Conservation (phyloP, 352 stramenopile species). For the Phytophthora kernoviae region DNA sequence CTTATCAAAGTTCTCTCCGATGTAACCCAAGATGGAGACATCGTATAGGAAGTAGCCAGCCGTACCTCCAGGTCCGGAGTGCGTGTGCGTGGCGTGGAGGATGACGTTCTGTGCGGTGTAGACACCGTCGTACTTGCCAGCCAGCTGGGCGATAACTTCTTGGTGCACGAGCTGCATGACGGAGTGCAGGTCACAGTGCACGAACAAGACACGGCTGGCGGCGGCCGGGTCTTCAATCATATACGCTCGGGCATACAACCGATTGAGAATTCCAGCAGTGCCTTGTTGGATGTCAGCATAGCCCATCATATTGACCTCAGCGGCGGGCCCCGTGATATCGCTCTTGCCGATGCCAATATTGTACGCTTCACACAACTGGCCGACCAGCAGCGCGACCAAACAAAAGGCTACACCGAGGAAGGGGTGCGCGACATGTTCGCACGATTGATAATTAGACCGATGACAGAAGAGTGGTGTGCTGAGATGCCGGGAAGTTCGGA, state of each 20-base stretch:
- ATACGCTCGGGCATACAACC: slow-evolving; percentile 66
- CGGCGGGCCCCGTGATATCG: slow-evolving; percentile 60
- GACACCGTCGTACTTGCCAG: slow-evolving; percentile 32
- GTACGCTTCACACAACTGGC: slow-evolving; percentile 10
- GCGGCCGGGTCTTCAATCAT: slow-evolving; percentile 45
- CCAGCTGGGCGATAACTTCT: slow-evolving; percentile 42
- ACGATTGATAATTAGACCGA: too few species aligned
- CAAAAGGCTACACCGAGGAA: too few species aligned
- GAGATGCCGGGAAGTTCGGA: too few species aligned
- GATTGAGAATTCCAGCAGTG: slow-evolving; percentile 55
- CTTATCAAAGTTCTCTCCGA: slow-evolving; percentile 3
- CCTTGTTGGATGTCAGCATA: slow-evolving; percentile 52
- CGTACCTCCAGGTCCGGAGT: background rate
- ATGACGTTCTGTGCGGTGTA: slow-evolving; percentile 68
- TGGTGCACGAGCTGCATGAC: slow-evolving; percentile 54
- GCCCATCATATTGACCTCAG: slow-evolving; percentile 63
- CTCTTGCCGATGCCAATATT: slow-evolving; percentile 51
- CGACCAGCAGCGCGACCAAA: too few species aligned
- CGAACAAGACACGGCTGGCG: slow-evolving; percentile 38
- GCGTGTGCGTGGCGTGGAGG: background rate
- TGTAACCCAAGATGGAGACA: background rate
- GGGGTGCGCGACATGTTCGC: too few species aligned
- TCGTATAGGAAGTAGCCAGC: background rate
- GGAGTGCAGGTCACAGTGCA: slow-evolving; percentile 50
- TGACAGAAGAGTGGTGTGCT: too few species aligned